Base-by-base conservation (phyloP, 805 yeast genomes). In the Yarrowia sp. region DNA sequence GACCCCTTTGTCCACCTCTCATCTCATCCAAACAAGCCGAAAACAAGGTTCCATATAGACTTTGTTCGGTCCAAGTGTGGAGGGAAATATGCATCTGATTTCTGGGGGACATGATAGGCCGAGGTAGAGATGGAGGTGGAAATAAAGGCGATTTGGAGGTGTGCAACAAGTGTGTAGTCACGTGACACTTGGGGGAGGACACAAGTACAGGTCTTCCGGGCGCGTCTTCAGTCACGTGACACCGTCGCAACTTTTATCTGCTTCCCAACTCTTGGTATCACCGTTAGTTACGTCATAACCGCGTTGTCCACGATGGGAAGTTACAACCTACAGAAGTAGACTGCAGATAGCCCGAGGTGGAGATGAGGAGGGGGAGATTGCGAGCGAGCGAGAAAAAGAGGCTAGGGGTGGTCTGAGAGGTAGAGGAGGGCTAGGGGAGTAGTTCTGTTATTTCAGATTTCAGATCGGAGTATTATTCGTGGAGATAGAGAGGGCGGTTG, bases 61-160 rank as follows among this genome's bases (percentile, higher is more conserved):
- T 52, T 52, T 38, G 17, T 33, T 36, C 34, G 43, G 58, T 36
- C 19, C 56, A 55, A 40, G 19, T 55, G 61, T 30, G 47, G 63
- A 30, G 47, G 24, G 34, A 24, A 38, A 36, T 52, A 52, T 52
- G 58, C 58, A 52, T 14, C 58, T 55, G 63, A 55, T 55, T 40
- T 55, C 63, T 55, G 63, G 63, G 63, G 63, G 40, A 40, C 47
- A 33, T 39, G 63, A 55, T 55, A 38, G 63, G 63, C 63, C 63
- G 63, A 55, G 63, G 63, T 55, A 3, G 36, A 24, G 40, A 9
- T 24, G 36, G 24, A 13, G 19, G 39, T 20, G 30, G 33, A 20
- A 12, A 7, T 5, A 44, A 15, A 44, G 49, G 49, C n/a, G n/a
- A 10, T 15, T 40, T 15, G 7, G 30, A 7, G 30, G 44, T 15